phyloP scores from a whole-genome alignment of 2,329 filamentous ascomycete species.

The Monilinia aucupariae region DNA sequence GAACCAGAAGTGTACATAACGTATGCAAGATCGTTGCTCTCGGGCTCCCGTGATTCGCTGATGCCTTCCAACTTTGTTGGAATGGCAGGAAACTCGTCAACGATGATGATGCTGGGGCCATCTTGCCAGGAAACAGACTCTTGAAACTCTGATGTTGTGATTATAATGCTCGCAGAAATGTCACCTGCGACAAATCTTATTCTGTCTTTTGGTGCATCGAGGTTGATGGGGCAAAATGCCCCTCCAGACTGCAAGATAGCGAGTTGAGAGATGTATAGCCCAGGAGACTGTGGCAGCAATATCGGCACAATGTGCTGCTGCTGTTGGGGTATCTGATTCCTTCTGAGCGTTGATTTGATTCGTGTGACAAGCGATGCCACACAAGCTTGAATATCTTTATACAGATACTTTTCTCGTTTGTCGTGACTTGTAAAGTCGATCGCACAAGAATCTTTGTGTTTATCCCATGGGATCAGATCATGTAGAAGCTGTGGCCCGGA shows the following conservation, averaged over 20 bases:
- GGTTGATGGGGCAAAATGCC: conserved; percentile 78
- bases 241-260: conserved; percentile 75
- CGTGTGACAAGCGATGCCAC: conserved; percentile 26
- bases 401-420: conserved; percentile 29
- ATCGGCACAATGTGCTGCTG: conserved; percentile 63
- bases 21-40: conserved; percentile 57
- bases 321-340: conserved; percentile 16
- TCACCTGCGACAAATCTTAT: conserved; percentile 77
- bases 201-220: conserved; percentile 71
- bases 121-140: conserved; percentile 37
- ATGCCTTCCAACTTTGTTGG: conserved; percentile 1
- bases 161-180: conserved; percentile 61
- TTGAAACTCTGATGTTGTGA: conserved; percentile 53
- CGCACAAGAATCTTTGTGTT: conserved; percentile 42
- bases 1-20: conserved; percentile 93
- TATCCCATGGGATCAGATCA: conserved; percentile 51
- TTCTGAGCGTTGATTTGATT: conserved; percentile 21
- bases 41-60: conserved; percentile 18
- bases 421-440: conserved; percentile 58
- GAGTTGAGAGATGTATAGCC: conserved; percentile 71
- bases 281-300: conserved; percentile 68
- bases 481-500: conserved; percentile 54
- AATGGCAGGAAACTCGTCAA: conserved; percentile 36
- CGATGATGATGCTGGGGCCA: conserved; percentile 37
- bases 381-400: conserved; percentile 40